These are phyloP conservation scores for Curvularia lunata DNA, from an alignment of 2,329 filamentous ascomycete genomes.

Conservation along the genomic window DNA sequence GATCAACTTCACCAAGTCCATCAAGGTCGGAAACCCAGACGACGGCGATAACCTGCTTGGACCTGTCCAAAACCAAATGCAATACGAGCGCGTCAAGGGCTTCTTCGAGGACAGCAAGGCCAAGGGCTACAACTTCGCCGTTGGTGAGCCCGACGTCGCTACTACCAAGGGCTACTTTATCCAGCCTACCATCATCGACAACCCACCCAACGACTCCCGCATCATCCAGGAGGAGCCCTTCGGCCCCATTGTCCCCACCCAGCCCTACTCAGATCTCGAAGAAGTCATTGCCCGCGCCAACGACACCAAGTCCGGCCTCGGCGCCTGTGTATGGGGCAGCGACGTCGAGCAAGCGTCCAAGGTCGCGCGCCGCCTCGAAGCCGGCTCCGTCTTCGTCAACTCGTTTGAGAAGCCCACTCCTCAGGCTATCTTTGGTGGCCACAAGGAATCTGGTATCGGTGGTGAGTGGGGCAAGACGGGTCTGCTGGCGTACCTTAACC, in stretches of 20 bases:
- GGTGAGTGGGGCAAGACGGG: conserved; percentile 64
- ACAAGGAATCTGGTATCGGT: conserved; percentile 79
- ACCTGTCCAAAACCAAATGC: conserved; percentile 69
- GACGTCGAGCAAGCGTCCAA: conserved; percentile 54
- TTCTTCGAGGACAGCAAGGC: conserved; percentile 63
- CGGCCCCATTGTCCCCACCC: conserved; percentile 68
- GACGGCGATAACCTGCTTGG: conserved; percentile 59
- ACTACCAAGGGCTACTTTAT: conserved; percentile 62
- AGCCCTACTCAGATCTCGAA: conserved; percentile 67
- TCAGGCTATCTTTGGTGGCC: conserved; percentile 70
- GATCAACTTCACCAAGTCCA: conserved; percentile 54
- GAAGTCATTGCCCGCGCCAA: conserved; percentile 58
- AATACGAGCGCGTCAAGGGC: conserved; percentile 65
- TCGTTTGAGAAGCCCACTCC: conserved; percentile 56
- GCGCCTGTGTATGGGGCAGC: conserved; percentile 58
- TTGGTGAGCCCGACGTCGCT: conserved; percentile 52
- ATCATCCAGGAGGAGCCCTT: conserved; percentile 68
- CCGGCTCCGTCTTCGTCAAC: conserved; percentile 65
- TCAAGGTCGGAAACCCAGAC: conserved; percentile 49
- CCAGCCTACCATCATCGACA: conserved; percentile 65
- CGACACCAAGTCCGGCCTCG: conserved; percentile 58
- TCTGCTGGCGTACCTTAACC: conserved; percentile 56
- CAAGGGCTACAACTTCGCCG: conserved; percentile 61
- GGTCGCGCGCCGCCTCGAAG: conserved; percentile 57
- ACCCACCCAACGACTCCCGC: conserved; percentile 62